Base-by-base conservation (phyloP, 495 filamentous ascomycete genomes). In the Neurospora discreta region DNA sequence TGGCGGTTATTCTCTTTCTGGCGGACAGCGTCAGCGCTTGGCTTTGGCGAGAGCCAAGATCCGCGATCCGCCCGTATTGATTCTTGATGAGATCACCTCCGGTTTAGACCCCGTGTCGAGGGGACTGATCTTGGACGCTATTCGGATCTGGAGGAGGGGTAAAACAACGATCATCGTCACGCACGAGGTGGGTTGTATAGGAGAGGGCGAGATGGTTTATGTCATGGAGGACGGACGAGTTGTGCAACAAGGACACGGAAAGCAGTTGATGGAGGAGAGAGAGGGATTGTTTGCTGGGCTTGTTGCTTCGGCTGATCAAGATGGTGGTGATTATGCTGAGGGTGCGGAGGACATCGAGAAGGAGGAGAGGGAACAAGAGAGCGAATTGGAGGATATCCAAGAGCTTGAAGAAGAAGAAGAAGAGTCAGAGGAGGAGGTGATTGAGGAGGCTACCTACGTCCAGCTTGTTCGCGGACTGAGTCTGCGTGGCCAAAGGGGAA, bases 151-250 rank as follows among this genome's bases (percentile, higher is more conserved):
- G 89, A 85, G 93, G 20, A 85, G 85, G 69, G 91, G 88, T 1
- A 93, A 92, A 77, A 98, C 94, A 0, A 97, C 93, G 4, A 91
- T 97, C 67, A 90, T 96, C 68, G 93, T 98, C 76, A 98, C 95
- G 0, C 95, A 98, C 75, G 93, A 98, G 73, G 89, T 93, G 68
- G 87, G 90, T 0, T 92, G 96, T 69, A 96, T 99, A 42, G 81
- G 81, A 33, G 85, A 88, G 0, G 74, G 88, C 20, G 94, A 98
- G 70, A 95, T 89, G 76, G 86, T 94, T 3, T 98, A 95, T 73
- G 86, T 97, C 1, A 80, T 99, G 68, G 90, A 96, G 58, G 77
- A 89, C 13, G 93, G 93, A 0, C 75, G 74, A 3, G 83, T 97
- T 5, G 86, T 91, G 3, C 87, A 96, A 75, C 82, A 90, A 73